phyloP scores from a whole-genome alignment of 139 green algal genomes.

The Klebsormidium nitens region DNA sequence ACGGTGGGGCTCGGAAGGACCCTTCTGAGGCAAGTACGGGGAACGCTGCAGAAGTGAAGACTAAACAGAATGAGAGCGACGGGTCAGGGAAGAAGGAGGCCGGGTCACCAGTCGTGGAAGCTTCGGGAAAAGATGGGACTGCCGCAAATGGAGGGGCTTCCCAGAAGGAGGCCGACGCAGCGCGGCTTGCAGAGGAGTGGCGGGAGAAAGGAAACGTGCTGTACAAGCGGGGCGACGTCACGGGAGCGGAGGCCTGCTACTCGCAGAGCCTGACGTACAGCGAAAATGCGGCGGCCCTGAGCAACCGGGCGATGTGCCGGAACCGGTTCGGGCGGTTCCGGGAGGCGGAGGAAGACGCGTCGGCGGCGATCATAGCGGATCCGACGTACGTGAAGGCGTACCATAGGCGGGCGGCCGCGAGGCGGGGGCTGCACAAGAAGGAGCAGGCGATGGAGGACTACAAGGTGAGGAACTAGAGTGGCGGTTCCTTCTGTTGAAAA shows the following conservation, averaged over 20 bases:
- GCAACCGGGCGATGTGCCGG: not conserved
- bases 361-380: not conserved
- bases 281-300: not conserved
- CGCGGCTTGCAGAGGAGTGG: not conserved
- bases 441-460: not conserved
- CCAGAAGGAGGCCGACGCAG: no score
- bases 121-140: no score
- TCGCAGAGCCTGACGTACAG: not conserved
- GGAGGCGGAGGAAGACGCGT: not conserved
- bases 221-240: not conserved
- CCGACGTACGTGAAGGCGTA: not conserved
- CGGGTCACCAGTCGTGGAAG: no score
- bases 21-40: no score
- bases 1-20: no score
- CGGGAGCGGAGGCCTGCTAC: not conserved
- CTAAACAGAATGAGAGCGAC: no score
- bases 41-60: no score
- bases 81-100: no score
- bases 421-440: not conserved
- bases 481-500: no score
- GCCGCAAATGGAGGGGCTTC: no score
- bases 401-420: not conserved
- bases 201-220: not conserved
- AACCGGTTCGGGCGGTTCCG: not conserved
- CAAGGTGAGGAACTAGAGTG: no score